A percentile compares a stretch with the other conserved stretches of the same genome.
Conservation (phyloP, 768 basidiomycete genomes). For the Cubamyces lactineus region DNA sequence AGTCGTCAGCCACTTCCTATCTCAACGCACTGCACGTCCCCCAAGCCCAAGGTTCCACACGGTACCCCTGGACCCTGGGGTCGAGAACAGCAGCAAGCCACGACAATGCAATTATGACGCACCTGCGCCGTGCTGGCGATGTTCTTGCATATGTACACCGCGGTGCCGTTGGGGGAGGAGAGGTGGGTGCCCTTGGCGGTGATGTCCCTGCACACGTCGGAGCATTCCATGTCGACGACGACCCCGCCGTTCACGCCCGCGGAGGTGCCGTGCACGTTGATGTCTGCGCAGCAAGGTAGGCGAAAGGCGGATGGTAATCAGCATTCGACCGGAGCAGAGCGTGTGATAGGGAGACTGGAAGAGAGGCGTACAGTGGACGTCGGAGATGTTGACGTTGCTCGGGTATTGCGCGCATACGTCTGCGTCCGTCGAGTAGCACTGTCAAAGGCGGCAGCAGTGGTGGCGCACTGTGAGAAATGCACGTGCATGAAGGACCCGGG, state of each 20-base stretch:
- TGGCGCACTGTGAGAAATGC: neutral
- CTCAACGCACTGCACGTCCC: too few relatives aligned
- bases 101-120: neutral
- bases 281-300: conserved; percentile 28
- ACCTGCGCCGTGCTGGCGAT: conserved; percentile 37
- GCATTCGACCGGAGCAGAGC: too few relatives aligned
- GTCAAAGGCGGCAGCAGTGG: neutral
- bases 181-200: conserved; percentile 42
- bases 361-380: conserved; percentile 43
- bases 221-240: conserved; percentile 48
- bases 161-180: conserved; percentile 36
- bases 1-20: neutral
- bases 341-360: neutral
- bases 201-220: conserved; percentile 41
- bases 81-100: neutral
- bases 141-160: conserved; percentile 43
- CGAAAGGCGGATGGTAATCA: neutral
- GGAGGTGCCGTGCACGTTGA: conserved; percentile 47
- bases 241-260: conserved; percentile 43
- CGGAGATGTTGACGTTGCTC: conserved; percentile 42
- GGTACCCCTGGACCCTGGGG: too few relatives aligned
- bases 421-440: conserved; percentile 44
- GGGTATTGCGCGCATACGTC: conserved; percentile 43
- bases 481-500: too few relatives aligned
- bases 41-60: too few relatives aligned